Evolutionary conservation across 73 alveolate genomes (phyloP).

Genomic region (Diophrys sp.): DNA sequence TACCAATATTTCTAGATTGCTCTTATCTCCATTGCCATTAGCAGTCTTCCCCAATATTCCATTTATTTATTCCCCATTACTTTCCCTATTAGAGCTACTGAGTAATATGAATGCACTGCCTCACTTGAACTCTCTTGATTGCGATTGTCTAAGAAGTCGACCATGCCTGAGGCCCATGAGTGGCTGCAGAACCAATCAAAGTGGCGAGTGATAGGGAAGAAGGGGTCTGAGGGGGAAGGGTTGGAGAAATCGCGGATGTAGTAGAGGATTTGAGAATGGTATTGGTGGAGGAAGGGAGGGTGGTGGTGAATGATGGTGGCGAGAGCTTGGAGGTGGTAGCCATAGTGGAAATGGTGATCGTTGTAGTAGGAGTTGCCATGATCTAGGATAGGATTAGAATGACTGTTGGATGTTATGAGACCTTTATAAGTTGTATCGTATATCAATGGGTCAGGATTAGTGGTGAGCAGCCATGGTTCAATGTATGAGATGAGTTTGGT

Average conservation of each 20-base stretch:
- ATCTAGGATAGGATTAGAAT: not conserved
- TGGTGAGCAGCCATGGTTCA: not conserved
- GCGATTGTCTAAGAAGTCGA: not conserved
- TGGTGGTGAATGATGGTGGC: not conserved
- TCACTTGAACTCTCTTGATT: not conserved
- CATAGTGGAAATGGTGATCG: not conserved
- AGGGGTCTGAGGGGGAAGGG: not conserved
- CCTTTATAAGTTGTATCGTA: not conserved
- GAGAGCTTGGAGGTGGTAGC: not conserved
- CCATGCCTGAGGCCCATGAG: not conserved
- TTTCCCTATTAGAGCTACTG: not conserved
- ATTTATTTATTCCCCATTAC: not conserved
- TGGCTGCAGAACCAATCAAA: not conserved
- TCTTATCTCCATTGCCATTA: not conserved
- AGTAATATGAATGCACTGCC: not conserved
- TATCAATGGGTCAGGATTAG: not conserved
- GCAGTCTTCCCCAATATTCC: not conserved
- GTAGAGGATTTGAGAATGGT: not conserved
- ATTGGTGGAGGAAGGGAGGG: not conserved
- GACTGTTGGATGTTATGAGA: not conserved
- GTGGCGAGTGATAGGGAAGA: not conserved
- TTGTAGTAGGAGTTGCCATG: not conserved
- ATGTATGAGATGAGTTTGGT: not conserved
- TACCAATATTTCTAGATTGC: not conserved
- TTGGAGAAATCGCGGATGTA: not conserved